Conservation (phyloP, 306 rosid species). For the Casuarina equisetifolia region DNA sequence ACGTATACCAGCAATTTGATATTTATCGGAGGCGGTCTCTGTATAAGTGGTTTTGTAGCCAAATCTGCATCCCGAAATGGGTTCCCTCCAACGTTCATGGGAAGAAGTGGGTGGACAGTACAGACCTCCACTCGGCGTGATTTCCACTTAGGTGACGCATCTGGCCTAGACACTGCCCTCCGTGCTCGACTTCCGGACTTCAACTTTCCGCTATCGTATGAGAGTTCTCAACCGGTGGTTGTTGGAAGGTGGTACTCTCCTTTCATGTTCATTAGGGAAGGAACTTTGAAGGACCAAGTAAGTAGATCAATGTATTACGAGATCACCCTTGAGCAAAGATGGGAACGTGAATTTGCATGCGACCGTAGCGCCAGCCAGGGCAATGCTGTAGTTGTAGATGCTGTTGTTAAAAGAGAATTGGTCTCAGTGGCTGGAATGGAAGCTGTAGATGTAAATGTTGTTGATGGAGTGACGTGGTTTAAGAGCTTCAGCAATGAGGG, state of each 20-base stretch:
- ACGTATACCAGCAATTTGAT: conserved; percentile 45
- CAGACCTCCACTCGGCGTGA: conserved; percentile 26
- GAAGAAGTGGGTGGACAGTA: conserved; percentile 45
- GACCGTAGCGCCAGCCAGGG: conserved; percentile 2
- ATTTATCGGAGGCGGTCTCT: conserved; percentile 11
- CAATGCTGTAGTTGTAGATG: conserved; percentile 45
- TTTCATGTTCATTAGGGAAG: conserved; percentile 61
- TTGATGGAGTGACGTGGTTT: conserved; percentile 27
- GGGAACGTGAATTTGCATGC: conserved; percentile 49
- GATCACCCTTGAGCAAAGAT: conserved; percentile 68
- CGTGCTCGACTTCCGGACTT: conserved; percentile 43
- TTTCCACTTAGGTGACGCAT: conserved; percentile 43
- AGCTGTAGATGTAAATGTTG: conserved; percentile 21
- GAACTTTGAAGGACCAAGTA: conserved; percentile 49
- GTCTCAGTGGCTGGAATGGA: conserved; percentile 37
- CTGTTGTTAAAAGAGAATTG: conserved; percentile 41
- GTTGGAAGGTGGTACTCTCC: conserved; percentile 85
- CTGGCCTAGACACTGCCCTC: conserved; percentile 43
- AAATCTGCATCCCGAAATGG: conserved; percentile 49
- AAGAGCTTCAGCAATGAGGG: conserved; percentile 6
- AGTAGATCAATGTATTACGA: conserved; percentile 52
- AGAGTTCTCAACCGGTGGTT: conserved; percentile 30
- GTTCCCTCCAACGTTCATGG: conserved; percentile 49
- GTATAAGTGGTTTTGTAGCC: conserved; percentile 46
- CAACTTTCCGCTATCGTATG: conserved; percentile 18